phyloP scores from a whole-genome alignment of 441 rosid genomes.

The Geranium incanum region DNA sequence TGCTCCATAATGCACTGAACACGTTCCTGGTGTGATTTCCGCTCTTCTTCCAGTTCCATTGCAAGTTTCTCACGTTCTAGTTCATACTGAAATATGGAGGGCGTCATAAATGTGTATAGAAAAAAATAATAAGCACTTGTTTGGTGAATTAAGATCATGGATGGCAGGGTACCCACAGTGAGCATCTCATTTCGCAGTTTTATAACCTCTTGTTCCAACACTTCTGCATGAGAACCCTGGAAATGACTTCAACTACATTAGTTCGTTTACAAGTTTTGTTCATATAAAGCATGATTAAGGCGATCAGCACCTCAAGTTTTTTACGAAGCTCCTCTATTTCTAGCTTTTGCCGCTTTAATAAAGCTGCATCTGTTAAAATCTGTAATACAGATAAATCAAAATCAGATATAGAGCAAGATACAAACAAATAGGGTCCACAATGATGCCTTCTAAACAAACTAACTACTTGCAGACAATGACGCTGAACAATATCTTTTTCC shows the following conservation, averaged over 20 bases:
- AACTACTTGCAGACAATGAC: neutral
- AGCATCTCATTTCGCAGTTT: conserved; percentile 86
- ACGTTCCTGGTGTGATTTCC: conserved; percentile 60
- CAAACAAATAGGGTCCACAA: neutral
- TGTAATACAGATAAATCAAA: conserved; percentile 23
- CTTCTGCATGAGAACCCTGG: conserved; percentile 84
- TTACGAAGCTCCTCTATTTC: conserved; percentile 82
- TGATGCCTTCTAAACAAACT: neutral
- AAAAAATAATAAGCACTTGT: neutral
- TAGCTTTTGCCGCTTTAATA: conserved; percentile 75
- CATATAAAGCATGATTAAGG: neutral
- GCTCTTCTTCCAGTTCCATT: conserved; percentile 76
- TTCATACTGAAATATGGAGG: conserved; percentile 54
- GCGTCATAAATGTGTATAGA: neutral
- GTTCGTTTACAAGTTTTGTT: conserved; percentile 14
- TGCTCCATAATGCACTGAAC: conserved; percentile 63
- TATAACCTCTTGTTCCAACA: conserved; percentile 75
- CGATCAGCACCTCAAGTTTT: conserved; percentile 67
- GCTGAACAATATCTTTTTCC: neutral
- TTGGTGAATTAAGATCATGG: neutral
- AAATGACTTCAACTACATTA: conserved; percentile 24
- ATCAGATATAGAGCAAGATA: conserved; percentile 20
- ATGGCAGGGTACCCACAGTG: conserved; percentile 38
- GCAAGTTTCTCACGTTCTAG: conserved; percentile 77
- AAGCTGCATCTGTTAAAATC: conserved; percentile 92